phyloP scores from a whole-genome alignment of 2,329 filamentous ascomycete species.

The Beauveria sp. region DNA sequence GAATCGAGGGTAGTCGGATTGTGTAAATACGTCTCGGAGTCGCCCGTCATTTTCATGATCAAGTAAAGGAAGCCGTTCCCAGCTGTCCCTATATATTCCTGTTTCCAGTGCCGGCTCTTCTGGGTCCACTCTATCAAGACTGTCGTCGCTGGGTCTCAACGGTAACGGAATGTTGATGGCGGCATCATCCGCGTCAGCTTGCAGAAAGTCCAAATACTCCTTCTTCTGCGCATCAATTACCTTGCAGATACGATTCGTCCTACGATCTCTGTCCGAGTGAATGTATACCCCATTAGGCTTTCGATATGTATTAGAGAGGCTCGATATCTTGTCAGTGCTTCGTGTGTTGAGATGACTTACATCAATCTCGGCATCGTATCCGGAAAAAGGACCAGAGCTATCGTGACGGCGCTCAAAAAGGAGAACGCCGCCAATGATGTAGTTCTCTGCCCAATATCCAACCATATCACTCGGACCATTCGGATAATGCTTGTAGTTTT shows the following conservation, averaged over 20 bases:
- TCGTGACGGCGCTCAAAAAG: constrained; percentile 5
- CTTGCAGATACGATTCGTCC: constrained; percentile 17
- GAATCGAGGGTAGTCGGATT: background rate
- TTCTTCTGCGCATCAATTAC: constrained; percentile 15
- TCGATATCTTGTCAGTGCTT: too few species aligned
- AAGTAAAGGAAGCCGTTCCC: constrained; percentile 21
- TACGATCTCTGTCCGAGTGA: constrained; percentile 8
- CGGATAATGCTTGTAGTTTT: constrained; percentile 13
- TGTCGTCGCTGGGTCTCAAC: constrained; percentile 14
- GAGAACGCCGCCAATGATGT: constrained; percentile 7
- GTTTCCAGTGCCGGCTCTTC: constrained; percentile 18
- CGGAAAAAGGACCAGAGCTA: background rate
- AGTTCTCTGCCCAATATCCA: constrained; percentile 18
- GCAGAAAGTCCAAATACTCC: constrained; percentile 14
- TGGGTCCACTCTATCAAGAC: constrained; percentile 19
- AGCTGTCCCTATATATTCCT: constrained; percentile 21
- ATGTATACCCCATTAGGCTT: constrained; percentile 11
- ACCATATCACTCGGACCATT: constrained; percentile 15
- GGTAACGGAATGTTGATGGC: constrained; percentile 13
- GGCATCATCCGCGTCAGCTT: background rate
- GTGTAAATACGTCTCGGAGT: background rate
- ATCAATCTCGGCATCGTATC: background rate
- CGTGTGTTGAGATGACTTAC: too few species aligned
- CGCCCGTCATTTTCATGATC: background rate
- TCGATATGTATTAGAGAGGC: too few species aligned